Evolutionary conservation across 2,329 filamentous ascomycete species (phyloP).

Genomic region (Aspergillus nomiae): DNA sequence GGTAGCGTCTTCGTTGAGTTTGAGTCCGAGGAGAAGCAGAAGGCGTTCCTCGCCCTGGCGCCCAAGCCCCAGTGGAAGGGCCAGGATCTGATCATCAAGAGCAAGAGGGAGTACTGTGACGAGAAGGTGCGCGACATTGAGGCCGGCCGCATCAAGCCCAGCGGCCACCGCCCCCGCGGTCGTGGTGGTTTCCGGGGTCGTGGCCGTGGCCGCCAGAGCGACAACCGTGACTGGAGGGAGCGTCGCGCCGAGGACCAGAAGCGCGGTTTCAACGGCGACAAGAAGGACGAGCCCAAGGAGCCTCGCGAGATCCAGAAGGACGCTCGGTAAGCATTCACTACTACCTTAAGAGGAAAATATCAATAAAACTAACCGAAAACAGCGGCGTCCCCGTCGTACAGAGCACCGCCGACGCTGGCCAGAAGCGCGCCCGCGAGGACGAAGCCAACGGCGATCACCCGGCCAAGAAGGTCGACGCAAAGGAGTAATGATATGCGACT

Average conservation of each 20-base stretch:
- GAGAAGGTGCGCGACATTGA: slow-evolving; percentile 73
- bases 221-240: slow-evolving; percentile 46
- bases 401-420: slow-evolving; percentile 37
- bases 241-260: slow-evolving; percentile 48
- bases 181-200: slow-evolving; percentile 46
- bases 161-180: slow-evolving; percentile 32
- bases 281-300: slow-evolving; percentile 21
- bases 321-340: slow-evolving; percentile 36
- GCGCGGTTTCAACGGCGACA: slow-evolving; percentile 37
- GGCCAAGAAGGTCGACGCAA: slow-evolving; percentile 52
- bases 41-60: slow-evolving; percentile 78
- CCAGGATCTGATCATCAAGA: slow-evolving; percentile 76
- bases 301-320: slow-evolving; percentile 43
- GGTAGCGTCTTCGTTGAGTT: slow-evolving; percentile 97
- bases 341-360: background rate
- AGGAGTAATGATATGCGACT: slow-evolving; percentile 35
- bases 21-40: slow-evolving; percentile 71
- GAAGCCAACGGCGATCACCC: slow-evolving; percentile 41
- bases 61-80: slow-evolving; percentile 83
- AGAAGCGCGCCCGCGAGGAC: slow-evolving; percentile 52
- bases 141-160: slow-evolving; percentile 68
- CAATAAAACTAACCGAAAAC: slow-evolving; percentile 19
- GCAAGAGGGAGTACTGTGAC: slow-evolving; percentile 84
- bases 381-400: slow-evolving; percentile 50
- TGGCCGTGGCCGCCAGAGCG: slow-evolving; percentile 42